Percentiles rank a stretch among this genome's conserved stretches.
phyloP scores from a whole-genome alignment of 208 protist species.

The Endotrypanum monterogeii region DNA sequence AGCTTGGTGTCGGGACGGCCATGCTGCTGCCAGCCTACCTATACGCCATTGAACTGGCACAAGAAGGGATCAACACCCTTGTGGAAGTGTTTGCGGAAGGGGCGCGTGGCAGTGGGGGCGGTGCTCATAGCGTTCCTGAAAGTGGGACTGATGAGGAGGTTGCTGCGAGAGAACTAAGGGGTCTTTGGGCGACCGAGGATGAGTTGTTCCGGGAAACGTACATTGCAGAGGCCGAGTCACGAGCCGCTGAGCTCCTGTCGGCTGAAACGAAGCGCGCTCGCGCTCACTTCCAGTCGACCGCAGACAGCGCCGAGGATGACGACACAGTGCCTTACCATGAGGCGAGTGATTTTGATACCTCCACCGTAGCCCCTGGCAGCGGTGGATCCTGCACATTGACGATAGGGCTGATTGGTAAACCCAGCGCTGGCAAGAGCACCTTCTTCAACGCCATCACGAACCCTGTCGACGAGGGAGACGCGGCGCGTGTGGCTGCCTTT shows the following conservation, averaged over 20 bases:
- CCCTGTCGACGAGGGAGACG: conserved; percentile 69
- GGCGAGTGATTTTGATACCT: conserved; percentile 2
- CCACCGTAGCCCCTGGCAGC: conserved; percentile 3
- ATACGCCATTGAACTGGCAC: conserved; percentile 44
- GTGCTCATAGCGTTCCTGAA: conserved; percentile 1
- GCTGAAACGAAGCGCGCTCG: conserved; percentile 12
- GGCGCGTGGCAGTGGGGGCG: conserved; percentile 8
- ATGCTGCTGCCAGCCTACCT: conserved; percentile 75
- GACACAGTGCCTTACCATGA: neutral
- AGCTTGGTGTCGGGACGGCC: conserved; percentile 42
- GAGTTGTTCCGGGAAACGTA: conserved; percentile 33
- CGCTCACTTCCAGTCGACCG: neutral
- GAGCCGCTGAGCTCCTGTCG: conserved; percentile 30
- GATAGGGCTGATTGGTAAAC: conserved; percentile 95
- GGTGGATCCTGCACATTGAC: conserved; percentile 75
- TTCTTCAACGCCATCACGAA: conserved; percentile 95
- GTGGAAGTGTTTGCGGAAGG: conserved; percentile 31
- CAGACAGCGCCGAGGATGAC: conserved; percentile 9
- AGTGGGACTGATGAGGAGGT: conserved; percentile 10
- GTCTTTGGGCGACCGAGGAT: conserved; percentile 45
- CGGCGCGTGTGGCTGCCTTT: conserved; percentile 88
- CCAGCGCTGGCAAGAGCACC: conserved; percentile 92
- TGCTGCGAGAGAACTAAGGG: conserved; percentile 1
- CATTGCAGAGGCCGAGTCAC: conserved; percentile 41
- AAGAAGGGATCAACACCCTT: conserved; percentile 36